Evolutionary conservation across 805 yeast species (phyloP), one percentile per base, ranked within the genome.

Genomic region (Torulaspora indica): DNA sequence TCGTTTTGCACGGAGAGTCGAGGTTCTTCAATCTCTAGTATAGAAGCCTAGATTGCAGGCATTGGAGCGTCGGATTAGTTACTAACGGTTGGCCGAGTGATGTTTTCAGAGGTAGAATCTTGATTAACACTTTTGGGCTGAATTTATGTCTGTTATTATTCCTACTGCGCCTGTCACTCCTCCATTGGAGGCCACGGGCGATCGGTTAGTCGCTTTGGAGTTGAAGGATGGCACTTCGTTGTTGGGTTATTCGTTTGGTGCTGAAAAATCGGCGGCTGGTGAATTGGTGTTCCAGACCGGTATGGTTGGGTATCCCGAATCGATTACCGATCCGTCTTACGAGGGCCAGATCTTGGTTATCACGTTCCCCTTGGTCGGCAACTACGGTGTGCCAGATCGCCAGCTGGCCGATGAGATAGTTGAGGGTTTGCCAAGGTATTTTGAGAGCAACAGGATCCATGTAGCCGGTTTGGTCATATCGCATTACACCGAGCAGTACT

Each of bases 211-310:
- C 77, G 82, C 95, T 48, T 79, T 90, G 65, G 95, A 90, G 70
- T 78, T 93, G 57, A 84, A 85, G 58, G 89, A 86, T 66, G 96
- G 96, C 56, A 68, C 80, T 52, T 78, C 82, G 46, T 76, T 91
- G 57, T 93, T 88, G 70, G 98, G 98, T 71, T 88, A 85, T 73
- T 91, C 98, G 15, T 93, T 93, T 61, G 98, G 98, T 75, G 96
- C 98, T 44, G 82, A 82, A 51, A 79, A 75, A 48, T 67, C 95
- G 20, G 79, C 81, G 45, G 95, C 98, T 45, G 98, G 98, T 77
- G 98, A 93, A 73, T 79, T 95, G 59, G 98, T 93, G 49, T 93
- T 93, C 80, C 98, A 95, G 71, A 93, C 98, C 52, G 98, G 98
- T 74, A 90, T 93, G 96, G 98, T 93, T 57, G 98, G 98, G 51